These are phyloP conservation scores for Fusarium sp. DNA, from an alignment of 2,329 filamentous ascomycete species.

Conservation along the genomic window DNA sequence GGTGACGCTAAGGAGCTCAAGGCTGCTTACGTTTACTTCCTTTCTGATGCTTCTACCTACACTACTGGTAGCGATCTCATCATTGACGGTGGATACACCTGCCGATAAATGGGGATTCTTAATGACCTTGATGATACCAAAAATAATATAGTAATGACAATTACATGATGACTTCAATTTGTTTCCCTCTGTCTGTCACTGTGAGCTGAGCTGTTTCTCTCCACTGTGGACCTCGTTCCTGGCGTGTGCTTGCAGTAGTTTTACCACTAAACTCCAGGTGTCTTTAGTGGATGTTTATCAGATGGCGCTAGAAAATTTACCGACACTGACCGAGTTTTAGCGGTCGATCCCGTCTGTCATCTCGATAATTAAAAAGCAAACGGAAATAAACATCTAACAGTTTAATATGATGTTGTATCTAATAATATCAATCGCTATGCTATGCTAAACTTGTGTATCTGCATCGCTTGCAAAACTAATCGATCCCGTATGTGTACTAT, in stretches of 20 bases:
- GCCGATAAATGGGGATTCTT: conserved; percentile 52
- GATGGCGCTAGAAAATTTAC: conserved; percentile 23
- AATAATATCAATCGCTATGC: background rate
- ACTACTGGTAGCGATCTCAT: conserved; percentile 78
- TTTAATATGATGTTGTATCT: background rate
- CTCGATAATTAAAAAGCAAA: background rate
- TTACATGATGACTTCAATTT: conserved; percentile 13
- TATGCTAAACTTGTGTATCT: conserved; percentile 18
- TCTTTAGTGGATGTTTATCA: conserved; percentile 7
- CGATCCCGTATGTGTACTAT: background rate
- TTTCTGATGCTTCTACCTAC: conserved; percentile 79
- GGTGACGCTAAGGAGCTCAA: conserved; percentile 77
- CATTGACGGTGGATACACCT: conserved; percentile 76
- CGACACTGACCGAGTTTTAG: background rate
- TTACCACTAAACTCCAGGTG: background rate
- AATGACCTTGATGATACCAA: conserved; percentile 32
- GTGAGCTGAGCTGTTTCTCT: background rate
- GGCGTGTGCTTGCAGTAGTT: conserved; percentile 17
- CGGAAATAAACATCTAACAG: background rate
- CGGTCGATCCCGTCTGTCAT: conserved; percentile 3
- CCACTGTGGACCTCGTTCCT: conserved; percentile 28
- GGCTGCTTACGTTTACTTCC: conserved; percentile 82
- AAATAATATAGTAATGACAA: conserved; percentile 29
- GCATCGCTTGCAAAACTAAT: conserved; percentile 16
- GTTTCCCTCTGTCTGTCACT: background rate